These are phyloP conservation scores for Mesotaenium endlicherianum DNA, from an alignment of 139 green algal species.

Conservation along the genomic window DNA sequence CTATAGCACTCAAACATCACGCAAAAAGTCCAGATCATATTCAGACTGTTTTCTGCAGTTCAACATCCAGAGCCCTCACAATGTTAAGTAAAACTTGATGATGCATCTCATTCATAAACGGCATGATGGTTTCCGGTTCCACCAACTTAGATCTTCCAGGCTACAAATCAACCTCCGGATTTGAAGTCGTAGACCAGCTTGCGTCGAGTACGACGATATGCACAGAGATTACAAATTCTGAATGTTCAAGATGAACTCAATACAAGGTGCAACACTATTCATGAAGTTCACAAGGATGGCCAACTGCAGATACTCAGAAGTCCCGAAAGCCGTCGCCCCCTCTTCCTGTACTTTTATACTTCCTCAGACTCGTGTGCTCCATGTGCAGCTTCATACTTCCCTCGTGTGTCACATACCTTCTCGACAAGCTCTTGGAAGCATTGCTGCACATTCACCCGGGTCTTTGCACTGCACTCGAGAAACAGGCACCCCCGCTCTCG, in stretches of 20 bases:
- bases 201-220: neutral
- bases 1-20: neutral
- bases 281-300: neutral
- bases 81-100: neutral
- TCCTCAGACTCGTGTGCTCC: neutral
- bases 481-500: conserved; percentile 81
- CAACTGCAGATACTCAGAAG: no score
- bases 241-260: neutral
- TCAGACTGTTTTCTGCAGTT: neutral
- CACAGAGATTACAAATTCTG: neutral
- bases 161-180: neutral
- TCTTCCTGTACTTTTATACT: neutral
- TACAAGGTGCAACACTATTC: neutral
- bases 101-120: neutral
- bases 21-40: neutral
- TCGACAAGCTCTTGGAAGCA: conserved; percentile 88
- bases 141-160: neutral
- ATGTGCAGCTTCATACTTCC: neutral
- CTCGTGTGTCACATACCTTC: conserved; percentile 55
- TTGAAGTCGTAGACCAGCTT: neutral
- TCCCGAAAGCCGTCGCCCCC: neutral
- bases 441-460: conserved; percentile 64
- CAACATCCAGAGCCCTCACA: neutral
- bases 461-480: conserved; percentile 88
- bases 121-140: neutral